phyloP scores from a whole-genome alignment of 257 asterid species.

The Apocynum venetum region DNA sequence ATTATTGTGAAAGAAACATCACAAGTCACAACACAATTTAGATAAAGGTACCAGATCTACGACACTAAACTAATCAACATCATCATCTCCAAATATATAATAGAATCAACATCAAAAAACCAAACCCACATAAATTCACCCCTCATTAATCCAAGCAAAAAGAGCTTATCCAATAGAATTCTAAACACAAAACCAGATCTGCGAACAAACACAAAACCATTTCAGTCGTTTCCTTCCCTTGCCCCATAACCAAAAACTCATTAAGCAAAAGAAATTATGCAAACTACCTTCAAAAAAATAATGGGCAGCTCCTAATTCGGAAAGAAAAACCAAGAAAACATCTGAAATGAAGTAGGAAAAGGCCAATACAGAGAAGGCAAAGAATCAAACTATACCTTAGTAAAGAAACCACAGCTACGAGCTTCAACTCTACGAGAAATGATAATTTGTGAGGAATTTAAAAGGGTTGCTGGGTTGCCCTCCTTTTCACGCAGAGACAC shows the following conservation, averaged over 20 bases:
- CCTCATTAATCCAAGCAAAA: background rate
- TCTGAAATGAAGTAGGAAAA: background rate
- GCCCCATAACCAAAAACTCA: background rate
- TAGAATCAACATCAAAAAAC: background rate
- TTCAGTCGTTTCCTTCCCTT: background rate
- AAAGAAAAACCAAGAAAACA: background rate
- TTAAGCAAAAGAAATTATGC: background rate
- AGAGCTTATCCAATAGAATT: background rate
- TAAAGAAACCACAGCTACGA: background rate
- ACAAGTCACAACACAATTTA: background rate
- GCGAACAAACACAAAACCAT: background rate
- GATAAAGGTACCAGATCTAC: background rate
- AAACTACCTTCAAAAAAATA: background rate
- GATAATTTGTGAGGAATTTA: background rate
- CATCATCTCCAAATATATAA: background rate
- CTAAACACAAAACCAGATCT: conserved; percentile 13
- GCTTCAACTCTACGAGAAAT: background rate
- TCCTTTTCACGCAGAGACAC: conserved; percentile 21
- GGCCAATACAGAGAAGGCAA: background rate
- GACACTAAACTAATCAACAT: background rate
- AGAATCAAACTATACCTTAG: background rate
- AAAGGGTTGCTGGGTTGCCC: conserved; percentile 1
- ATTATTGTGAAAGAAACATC: background rate
- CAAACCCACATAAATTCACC: background rate
- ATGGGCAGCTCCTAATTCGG: background rate